Base-by-base conservation (phyloP, 257 asterid species). In the Salvia miltiorrhiza region DNA sequence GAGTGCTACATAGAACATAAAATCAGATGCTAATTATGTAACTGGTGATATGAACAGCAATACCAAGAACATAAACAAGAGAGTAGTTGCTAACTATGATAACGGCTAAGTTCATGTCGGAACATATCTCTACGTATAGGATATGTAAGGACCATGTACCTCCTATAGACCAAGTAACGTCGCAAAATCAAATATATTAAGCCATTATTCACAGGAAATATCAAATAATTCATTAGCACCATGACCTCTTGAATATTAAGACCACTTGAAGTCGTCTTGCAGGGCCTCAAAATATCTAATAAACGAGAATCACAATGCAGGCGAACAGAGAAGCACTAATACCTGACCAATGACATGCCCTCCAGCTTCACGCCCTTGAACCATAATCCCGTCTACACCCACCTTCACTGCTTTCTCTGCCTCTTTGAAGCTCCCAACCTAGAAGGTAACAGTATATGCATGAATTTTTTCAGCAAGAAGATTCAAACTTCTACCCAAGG, bases 271-370 rank as follows among this genome's bases (percentile, higher is more conserved):
- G 17, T 48, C 23, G 17, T 49, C 48, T 10, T 21, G 56, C 39
- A 52, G 23, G 35, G 16, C 19, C 54, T 21, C n/a, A 14, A 60
- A 59, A 71, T 21, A 13, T 41, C 12, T 3, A 20, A 63, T 10
- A 11, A 54, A 57, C 28, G 9, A 21, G 71, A 59, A 33, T 20
- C 35, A 55, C 40, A 43, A 44, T 7, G 5, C 11, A 14, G 28
- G 10, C 6, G 11, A 63, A 63, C 45, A 59, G 20, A 63, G 45
- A 40, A 49, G 37, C 43, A 62, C 2, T 45, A 39, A 52, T 84
- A 92, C 98, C 95, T 86, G 93, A 17, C 96, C 96, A 67, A 84
- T 82, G 61, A 92, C 84, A 82, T 92, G 98, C 39, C 98, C 98
- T 59, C 98, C 98, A 43, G 98, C 98, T 82, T 92, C 98, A 13